phyloP scores from a whole-genome alignment of 2,329 filamentous ascomycete genomes.

The Ascochyta lentis region DNA sequence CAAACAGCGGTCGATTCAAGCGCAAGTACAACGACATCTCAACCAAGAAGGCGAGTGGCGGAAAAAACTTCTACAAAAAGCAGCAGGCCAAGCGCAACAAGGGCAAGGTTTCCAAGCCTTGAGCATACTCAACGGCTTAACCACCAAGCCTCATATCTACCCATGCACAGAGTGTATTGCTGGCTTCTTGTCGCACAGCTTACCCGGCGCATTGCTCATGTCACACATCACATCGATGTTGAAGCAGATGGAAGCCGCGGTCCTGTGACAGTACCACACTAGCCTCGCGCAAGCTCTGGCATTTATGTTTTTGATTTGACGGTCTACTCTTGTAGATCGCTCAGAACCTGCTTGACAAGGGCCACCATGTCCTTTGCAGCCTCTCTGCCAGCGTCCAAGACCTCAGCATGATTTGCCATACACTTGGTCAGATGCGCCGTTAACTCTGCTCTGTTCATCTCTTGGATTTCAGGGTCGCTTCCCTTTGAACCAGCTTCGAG shows the following conservation, averaged over 20 bases:
- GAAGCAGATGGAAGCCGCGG: not conserved
- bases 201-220: not conserved
- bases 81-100: conserved; percentile 66
- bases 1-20: conserved; percentile 75
- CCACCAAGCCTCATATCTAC: not conserved
- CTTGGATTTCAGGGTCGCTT: conserved; percentile 62
- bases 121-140: conserved; percentile 18
- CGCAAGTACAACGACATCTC: conserved; percentile 89
- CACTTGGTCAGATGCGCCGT: conserved; percentile 63
- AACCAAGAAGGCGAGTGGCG: conserved; percentile 80
- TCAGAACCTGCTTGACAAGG: conserved; percentile 55
- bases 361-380: conserved; percentile 69
- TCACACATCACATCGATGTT: not conserved
- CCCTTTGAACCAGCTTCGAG: conserved; percentile 65
- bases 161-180: not conserved
- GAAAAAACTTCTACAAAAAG: conserved; percentile 87
- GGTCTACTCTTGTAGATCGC: conserved; percentile 43
- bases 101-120: conserved; percentile 44
- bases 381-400: conserved; percentile 65
- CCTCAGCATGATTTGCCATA: conserved; percentile 70
- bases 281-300: not conserved
- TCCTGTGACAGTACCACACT: not conserved
- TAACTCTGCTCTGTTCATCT: conserved; percentile 58
- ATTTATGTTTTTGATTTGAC: conserved; percentile 1
- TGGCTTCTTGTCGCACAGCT: not conserved